Evolutionary conservation across 148 eudicot species (phyloP), one percentile per base, ranked within the genome.

Genomic region (Nyssa sinensis): DNA sequence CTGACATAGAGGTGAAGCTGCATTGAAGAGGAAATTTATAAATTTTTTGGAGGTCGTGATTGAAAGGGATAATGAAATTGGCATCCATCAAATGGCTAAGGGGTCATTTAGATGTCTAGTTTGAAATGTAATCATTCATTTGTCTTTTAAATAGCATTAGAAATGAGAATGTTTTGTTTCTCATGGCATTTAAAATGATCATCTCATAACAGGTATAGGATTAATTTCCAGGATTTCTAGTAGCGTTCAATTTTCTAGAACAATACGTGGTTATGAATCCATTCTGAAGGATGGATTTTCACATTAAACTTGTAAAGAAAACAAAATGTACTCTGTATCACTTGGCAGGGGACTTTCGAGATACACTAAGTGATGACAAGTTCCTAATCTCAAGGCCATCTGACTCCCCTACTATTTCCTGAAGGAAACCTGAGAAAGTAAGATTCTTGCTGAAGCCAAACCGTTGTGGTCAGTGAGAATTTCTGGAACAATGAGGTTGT

Each of bases 1-100:
- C 53, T 44, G 41, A 47, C 58, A 29, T 14, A 28, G 32, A 30
- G 64, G 16, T 29, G 66, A 72, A 60, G 64, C 83, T 76, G 80
- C 82, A 75, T 41, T 33, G 41, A 64, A 37, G 60, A 1, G 49
- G 35, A 63, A 53, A 67, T 58, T 29, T 37, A 37, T 1, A 62
- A 21, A 37, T 11, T 5, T 13, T 4, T 17, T 23, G 9, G 32
- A n/a, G 49, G 16, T 31, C 7, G 49, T 29, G 62, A 55, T 29
- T 3, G 10, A 53, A 53, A 25, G 10, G n/a, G n/a, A n/a, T n/a
- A n/a, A n/a, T n/a, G n/a, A n/a, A n/a, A n/a, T n/a, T n/a, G n/a
- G n/a, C n/a, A n/a, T n/a, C n/a, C n/a, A n/a, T n/a, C n/a, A n/a
- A n/a, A n/a, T n/a, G n/a, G n/a, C n/a, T n/a, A n/a, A n/a, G n/a